A percentile compares a stretch with the other conserved stretches of the same genome.
phyloP scores from a whole-genome alignment of 139 green algal genomes.

The Ettlia oleoabundans region DNA sequence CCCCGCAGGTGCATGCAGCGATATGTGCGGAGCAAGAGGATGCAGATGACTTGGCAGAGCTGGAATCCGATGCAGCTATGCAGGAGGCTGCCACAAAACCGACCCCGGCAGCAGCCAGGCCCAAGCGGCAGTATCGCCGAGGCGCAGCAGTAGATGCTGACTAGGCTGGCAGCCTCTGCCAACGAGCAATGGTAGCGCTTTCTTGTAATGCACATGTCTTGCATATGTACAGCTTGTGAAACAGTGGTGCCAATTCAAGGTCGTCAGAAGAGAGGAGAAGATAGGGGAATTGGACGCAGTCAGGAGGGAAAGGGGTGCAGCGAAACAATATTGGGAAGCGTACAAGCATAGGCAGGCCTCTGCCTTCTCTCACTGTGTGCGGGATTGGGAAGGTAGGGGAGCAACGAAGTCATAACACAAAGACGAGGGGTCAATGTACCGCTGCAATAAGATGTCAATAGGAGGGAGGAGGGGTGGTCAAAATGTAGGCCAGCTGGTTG shows the following conservation, averaged over 20 bases:
- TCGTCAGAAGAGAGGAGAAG: not conserved
- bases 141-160: not conserved
- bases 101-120: not conserved
- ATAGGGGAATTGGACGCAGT: too few species aligned
- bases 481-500: not conserved
- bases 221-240: too few species aligned
- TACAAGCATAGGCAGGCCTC: too few species aligned
- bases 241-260: not conserved
- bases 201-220: too few species aligned
- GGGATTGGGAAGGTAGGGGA: not conserved
- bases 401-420: not conserved
- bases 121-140: constrained; percentile 11
- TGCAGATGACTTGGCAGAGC: not conserved
- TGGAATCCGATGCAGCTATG: not conserved
- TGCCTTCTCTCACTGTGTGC: too few species aligned
- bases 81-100: not conserved
- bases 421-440: not conserved
- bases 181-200: too few species aligned
- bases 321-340: too few species aligned
- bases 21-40: constrained; percentile 6
- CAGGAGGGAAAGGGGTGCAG: not conserved
- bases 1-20: not conserved
- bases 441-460: not conserved
- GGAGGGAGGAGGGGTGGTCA: not conserved
- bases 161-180: too few species aligned